Evolutionary conservation across 1,284 basidiomycete species (phyloP).

Genomic region (Sphagnurus paluster): DNA sequence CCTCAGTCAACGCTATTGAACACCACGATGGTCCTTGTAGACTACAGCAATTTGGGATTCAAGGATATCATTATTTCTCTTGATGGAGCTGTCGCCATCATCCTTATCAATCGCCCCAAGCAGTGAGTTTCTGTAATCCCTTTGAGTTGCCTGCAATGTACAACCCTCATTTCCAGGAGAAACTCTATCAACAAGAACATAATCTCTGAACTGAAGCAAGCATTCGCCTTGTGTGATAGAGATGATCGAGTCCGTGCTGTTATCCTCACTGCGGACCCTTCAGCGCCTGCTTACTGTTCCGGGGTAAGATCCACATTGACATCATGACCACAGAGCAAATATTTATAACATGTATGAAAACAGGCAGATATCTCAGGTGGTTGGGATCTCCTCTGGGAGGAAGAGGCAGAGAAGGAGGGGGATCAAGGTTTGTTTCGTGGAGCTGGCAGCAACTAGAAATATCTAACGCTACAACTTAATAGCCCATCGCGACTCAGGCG

Average conservation of each 20-base stretch:
- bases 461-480: slow-evolving; percentile 4
- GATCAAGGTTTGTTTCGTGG: slow-evolving; percentile 35
- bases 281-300: slow-evolving; percentile 53
- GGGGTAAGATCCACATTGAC: slow-evolving; percentile 38
- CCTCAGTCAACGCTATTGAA: background rate
- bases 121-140: slow-evolving; percentile 33
- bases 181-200: slow-evolving; percentile 42
- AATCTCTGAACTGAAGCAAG: slow-evolving; percentile 38
- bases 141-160: background rate
- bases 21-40: slow-evolving; percentile 30
- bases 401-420: slow-evolving; percentile 43
- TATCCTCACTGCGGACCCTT: slow-evolving; percentile 50
- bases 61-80: slow-evolving; percentile 41
- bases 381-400: slow-evolving; percentile 38
- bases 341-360: background rate
- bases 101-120: slow-evolving; percentile 45
- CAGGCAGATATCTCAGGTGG: slow-evolving; percentile 51
- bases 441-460: background rate
- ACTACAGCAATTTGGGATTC: slow-evolving; percentile 41
- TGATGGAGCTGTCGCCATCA: slow-evolving; percentile 41
- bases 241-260: slow-evolving; percentile 55
- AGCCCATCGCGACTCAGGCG: slow-evolving; percentile 54
- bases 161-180: slow-evolving; percentile 31
- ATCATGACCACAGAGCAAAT: background rate
- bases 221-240: slow-evolving; percentile 46